Evolutionary conservation across 2,329 filamentous ascomycete species (phyloP).

Genomic region (Botrytis medusae): DNA sequence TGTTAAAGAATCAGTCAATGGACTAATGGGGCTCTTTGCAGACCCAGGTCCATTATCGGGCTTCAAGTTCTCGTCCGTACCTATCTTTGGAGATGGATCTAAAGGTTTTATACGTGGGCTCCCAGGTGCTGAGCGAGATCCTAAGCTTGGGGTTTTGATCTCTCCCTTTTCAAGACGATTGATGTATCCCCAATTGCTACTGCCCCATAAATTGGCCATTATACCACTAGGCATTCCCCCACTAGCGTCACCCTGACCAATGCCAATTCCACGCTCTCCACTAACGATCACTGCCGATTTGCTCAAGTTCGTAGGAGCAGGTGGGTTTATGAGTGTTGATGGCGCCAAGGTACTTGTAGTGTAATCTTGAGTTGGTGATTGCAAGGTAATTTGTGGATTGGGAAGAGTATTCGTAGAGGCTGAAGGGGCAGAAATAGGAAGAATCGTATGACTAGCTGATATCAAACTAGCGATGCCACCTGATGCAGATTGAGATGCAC

Average conservation of each 20-base stretch:
- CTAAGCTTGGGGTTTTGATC: slow-evolving; percentile 36
- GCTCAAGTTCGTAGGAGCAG: slow-evolving; percentile 81
- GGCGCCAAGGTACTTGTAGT: slow-evolving; percentile 71
- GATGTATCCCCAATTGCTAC: slow-evolving; percentile 73
- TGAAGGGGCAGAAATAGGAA: slow-evolving; percentile 59
- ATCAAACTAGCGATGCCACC: slow-evolving; percentile 82
- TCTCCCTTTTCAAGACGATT: slow-evolving; percentile 60
- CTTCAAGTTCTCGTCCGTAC: slow-evolving; percentile 36
- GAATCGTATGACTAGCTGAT: slow-evolving; percentile 75
- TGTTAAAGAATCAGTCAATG: slow-evolving; percentile 31
- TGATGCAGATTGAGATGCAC: slow-evolving; percentile 38
- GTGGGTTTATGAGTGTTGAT: slow-evolving; percentile 77
- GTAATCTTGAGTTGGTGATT: slow-evolving; percentile 45
- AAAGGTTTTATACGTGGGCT: slow-evolving; percentile 34
- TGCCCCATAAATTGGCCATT: slow-evolving; percentile 93
- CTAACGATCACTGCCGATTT: slow-evolving; percentile 80
- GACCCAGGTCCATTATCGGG: slow-evolving; percentile 29
- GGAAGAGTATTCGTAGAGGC: slow-evolving; percentile 34
- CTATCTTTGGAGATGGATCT: slow-evolving; percentile 33
- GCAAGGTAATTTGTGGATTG: slow-evolving; percentile 41
- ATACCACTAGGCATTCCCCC: slow-evolving; percentile 79
- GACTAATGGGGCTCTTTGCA: slow-evolving; percentile 28
- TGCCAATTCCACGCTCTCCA: slow-evolving; percentile 68
- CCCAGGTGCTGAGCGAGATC: slow-evolving; percentile 31
- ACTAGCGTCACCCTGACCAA: slow-evolving; percentile 60